Base-by-base conservation (phyloP, 2,329 filamentous ascomycete genomes). In the Cercospora berteroae region DNA sequence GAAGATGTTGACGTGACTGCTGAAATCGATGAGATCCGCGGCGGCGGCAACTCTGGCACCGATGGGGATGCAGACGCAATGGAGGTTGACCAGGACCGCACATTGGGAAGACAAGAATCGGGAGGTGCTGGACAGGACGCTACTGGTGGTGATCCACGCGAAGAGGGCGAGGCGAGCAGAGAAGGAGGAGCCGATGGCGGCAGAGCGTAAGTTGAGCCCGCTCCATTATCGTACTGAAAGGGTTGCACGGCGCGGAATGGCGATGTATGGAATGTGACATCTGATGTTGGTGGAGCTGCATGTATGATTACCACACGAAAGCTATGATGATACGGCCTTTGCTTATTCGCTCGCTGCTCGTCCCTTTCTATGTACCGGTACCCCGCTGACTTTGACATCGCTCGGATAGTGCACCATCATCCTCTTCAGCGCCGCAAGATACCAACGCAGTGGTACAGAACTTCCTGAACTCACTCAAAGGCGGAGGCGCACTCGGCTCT, bases 171-270 rank as follows among this genome's bases (percentile, higher is more conserved):
- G 79, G 89, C 88, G 73, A 88, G 94, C 71, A 87, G 96, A 82
- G 93, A 97, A 81, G 95, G 94, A 68, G 95, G 96, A 78, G 93
- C 93, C 74, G 95, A 98, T 82, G 95, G 96, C 77, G 96, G 92
- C 83, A 89, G 95, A 97, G 95, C 94, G 95, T 99, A 98, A 94
- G 96, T 99, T 61, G 33, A 57, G 50, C 52, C 27, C 56, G 48
- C 48, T 16, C 29, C 48, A 23, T 10, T 9, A 42, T 18, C 5
- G 25, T 33, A 23, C 12, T 55, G 20, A 25, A 25, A 33, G 20
- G 13, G 42, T 33, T 25, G 59, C 59, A 61, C 25, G 42, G 59
- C 27, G 25, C 42, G 59, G 42, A 31, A 57, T 44, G 33, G 36
- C 55, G 64, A 42, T 36, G 25, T 20, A 18, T 33, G 60, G 18